phyloP scores from a whole-genome alignment of 2,329 filamentous ascomycete genomes.

The Stagonosporopsis rhizophila region DNA sequence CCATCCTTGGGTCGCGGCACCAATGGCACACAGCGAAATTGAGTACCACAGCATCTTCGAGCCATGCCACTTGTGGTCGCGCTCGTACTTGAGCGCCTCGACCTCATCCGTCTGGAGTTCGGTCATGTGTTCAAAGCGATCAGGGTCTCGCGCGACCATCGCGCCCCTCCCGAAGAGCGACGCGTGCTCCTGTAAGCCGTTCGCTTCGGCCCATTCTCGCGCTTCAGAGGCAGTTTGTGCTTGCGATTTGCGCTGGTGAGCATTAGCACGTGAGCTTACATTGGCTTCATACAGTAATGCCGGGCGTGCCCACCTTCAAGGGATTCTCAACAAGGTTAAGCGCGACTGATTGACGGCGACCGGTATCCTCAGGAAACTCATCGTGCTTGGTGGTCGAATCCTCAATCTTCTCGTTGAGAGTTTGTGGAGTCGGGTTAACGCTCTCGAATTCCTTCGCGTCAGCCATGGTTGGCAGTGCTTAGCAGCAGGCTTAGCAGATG shows the following conservation, averaged over 20 bases:
- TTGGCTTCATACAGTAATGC: constrained; percentile 15
- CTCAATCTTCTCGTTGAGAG: constrained; percentile 16
- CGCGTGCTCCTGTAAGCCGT: constrained; percentile 66
- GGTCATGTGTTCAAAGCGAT: constrained; percentile 66
- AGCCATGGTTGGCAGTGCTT: constrained; percentile 19
- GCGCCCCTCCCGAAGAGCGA: constrained; percentile 71
- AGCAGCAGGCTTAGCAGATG: constrained; percentile 12
- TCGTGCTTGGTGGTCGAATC: constrained; percentile 14
- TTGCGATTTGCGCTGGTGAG: constrained; percentile 56
- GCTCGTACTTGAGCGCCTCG: constrained; percentile 66
- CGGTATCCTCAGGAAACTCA: constrained; percentile 20
- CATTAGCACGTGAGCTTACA: constrained; percentile 31
- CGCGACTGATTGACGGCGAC: constrained; percentile 51
- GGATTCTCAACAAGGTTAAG: constrained; percentile 59
- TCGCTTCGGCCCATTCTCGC: constrained; percentile 66
- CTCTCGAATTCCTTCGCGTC: constrained; percentile 16
- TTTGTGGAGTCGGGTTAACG: neutral
- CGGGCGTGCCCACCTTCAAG: constrained; percentile 45
- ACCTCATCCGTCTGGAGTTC: constrained; percentile 68
- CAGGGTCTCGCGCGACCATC: constrained; percentile 74
- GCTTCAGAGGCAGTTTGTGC: constrained; percentile 62
- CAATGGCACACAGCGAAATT: constrained; percentile 72
- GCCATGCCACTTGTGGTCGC: constrained; percentile 67
- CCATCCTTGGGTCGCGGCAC: constrained; percentile 72
- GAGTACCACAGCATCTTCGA: constrained; percentile 70